Conservation (phyloP, 2,329 filamentous ascomycete genomes). For the Aspergillus pseudonomiae region DNA sequence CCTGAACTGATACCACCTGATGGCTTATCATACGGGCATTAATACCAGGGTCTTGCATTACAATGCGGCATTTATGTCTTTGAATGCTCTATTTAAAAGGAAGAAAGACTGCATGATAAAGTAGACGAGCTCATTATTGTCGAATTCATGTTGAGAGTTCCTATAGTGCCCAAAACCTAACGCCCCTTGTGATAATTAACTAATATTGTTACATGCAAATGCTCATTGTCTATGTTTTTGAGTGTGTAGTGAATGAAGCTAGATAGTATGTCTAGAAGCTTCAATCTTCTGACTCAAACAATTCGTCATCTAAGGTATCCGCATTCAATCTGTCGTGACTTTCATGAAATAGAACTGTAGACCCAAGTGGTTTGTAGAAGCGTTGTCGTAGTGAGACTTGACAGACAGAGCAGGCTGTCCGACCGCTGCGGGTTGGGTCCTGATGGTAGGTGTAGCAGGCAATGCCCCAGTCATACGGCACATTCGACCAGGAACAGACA, state of each 20-base stretch:
- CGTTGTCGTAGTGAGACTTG: not conserved
- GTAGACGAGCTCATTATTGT: not conserved
- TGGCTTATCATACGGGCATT: not conserved
- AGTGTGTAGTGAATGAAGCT: not conserved
- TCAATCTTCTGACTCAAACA: not conserved
- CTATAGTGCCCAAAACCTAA: not conserved
- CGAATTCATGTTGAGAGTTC: not conserved
- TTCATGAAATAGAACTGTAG: not conserved
- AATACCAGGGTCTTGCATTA: not conserved
- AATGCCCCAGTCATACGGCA: not conserved
- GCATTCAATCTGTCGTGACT: not conserved
- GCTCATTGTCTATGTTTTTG: not conserved
- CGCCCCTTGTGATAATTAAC: not conserved
- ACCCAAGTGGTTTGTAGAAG: not conserved
- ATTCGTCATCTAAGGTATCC: not conserved
- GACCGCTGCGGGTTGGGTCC: not conserved
- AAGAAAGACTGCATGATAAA: not conserved
- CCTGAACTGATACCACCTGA: not conserved
- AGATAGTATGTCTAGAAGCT: not conserved
- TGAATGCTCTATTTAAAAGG: not conserved
- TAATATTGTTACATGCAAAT: not conserved
- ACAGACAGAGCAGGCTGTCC: not conserved
- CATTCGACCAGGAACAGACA: not conserved
- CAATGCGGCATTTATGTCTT: not conserved
- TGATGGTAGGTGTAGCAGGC: not conserved